phyloP scores from a whole-genome alignment of 2,329 filamentous ascomycete genomes.

The Penicillium corylophilum region DNA sequence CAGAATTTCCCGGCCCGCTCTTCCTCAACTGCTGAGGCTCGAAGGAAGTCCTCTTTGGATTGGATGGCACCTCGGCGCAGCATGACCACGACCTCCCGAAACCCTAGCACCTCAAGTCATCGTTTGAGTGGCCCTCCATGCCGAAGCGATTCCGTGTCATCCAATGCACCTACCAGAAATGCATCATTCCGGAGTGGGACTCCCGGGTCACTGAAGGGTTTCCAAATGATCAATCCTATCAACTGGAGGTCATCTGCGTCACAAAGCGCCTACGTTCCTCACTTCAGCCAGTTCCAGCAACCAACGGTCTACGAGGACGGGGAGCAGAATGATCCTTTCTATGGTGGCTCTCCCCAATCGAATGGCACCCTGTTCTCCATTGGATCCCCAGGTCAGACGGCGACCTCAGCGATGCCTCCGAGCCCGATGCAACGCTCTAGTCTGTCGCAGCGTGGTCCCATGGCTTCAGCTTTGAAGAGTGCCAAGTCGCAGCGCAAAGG shows the following conservation, averaged over 20 bases:
- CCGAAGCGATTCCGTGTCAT: slow-evolving; percentile 33
- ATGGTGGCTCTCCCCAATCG: slow-evolving; percentile 17
- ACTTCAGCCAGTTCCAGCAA: slow-evolving; percentile 28
- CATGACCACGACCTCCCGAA: slow-evolving; percentile 31
- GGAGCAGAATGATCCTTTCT: slow-evolving; percentile 29
- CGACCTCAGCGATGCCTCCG: slow-evolving; percentile 16
- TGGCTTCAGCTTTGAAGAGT: slow-evolving; percentile 35
- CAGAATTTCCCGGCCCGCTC: slow-evolving; percentile 29
- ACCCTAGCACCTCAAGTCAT: slow-evolving; percentile 26
- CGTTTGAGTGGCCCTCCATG: slow-evolving; percentile 26
- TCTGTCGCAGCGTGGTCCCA: slow-evolving; percentile 20
- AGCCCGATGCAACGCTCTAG: slow-evolving; percentile 24
- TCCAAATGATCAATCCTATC: slow-evolving; percentile 1
- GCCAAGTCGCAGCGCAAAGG: slow-evolving; percentile 36
- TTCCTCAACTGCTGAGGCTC: slow-evolving; percentile 24
- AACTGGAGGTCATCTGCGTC: slow-evolving; percentile 15
- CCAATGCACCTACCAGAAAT: slow-evolving; percentile 21
- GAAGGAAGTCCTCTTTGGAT: slow-evolving; percentile 22
- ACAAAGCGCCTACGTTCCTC: slow-evolving; percentile 18
- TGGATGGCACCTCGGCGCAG: slow-evolving; percentile 34
- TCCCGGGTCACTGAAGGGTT: slow-evolving; percentile 6
- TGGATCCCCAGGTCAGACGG: slow-evolving; percentile 19
- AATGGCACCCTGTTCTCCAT: slow-evolving; percentile 19
- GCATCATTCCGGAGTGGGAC: slow-evolving; percentile 17
- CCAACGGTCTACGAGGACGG: slow-evolving; percentile 22